Conservation (phyloP, 805 yeast genomes). For the Tetrapisispora namnaoensis region DNA sequence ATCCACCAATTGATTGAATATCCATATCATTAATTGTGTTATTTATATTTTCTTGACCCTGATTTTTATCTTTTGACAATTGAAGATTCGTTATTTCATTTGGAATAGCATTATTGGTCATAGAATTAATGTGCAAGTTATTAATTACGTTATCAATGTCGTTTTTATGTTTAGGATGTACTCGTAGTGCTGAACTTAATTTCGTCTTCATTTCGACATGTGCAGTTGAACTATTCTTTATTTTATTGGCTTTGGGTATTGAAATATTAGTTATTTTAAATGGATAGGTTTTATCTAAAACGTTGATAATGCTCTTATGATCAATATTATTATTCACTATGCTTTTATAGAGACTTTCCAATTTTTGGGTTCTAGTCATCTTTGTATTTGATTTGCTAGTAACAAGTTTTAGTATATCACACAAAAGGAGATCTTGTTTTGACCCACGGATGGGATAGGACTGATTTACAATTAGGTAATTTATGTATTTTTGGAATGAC, state of each 20-base stretch:
- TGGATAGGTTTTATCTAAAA: not conserved
- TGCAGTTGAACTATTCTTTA: not conserved
- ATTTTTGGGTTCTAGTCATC: not conserved
- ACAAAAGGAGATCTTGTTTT: not conserved
- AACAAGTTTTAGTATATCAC: not conserved
- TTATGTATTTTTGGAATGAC: not conserved
- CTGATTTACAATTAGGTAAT: not conserved
- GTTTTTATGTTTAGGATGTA: not conserved
- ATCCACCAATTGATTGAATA: slow-evolving; percentile 11
- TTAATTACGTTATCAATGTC: not conserved
- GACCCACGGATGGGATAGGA: not conserved
- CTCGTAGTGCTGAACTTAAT: not conserved
- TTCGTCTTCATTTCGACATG: not conserved
- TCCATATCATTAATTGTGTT: slow-evolving; percentile 5
- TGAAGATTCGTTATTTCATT: not conserved
- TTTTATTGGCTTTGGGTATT: not conserved
- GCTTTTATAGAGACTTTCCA: not conserved
- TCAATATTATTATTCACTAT: not conserved
- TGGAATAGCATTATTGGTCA: not conserved
- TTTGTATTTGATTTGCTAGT: not conserved
- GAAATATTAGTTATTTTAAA: not conserved
- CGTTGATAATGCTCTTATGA: not conserved
- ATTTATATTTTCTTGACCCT: not conserved
- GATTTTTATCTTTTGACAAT: not conserved
- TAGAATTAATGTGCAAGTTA: not conserved